These are phyloP conservation scores for Saturnispora mendoncae DNA, from an alignment of 805 yeast genomes.

Conservation along the genomic window DNA sequence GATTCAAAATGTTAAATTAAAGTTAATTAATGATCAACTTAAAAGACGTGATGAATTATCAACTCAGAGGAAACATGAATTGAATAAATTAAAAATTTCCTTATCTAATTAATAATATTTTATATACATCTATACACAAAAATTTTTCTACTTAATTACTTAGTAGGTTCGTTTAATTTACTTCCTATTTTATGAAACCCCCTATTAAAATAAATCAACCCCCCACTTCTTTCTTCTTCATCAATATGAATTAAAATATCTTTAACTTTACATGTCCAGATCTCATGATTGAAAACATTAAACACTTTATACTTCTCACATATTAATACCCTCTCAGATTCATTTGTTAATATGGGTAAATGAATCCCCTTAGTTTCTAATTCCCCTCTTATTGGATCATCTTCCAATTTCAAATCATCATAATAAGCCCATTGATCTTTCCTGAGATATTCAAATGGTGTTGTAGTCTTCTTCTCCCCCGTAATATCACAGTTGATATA, in stretches of 20 bases:
- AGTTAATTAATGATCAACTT: slow-evolving; percentile 16
- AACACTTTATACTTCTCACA: slow-evolving; percentile 49
- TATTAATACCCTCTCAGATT: slow-evolving; percentile 52
- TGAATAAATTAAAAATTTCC: slow-evolving; percentile 1
- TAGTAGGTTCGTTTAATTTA: slow-evolving; percentile 15
- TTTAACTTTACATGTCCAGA: slow-evolving; percentile 76
- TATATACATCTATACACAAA: background rate
- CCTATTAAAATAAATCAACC: slow-evolving; percentile 57
- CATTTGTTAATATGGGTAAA: slow-evolving; percentile 46
- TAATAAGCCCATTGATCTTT: slow-evolving; percentile 32
- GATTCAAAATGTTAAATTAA: slow-evolving; percentile 20
- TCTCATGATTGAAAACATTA: slow-evolving; percentile 74
- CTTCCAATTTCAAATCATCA: slow-evolving; percentile 13
- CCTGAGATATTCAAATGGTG: slow-evolving; percentile 44
- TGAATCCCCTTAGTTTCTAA: slow-evolving; percentile 18
- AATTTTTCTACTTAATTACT: background rate
- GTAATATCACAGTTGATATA: slow-evolving; percentile 34
- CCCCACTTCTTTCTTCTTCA: slow-evolving; percentile 41
- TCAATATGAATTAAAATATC: slow-evolving; percentile 36
- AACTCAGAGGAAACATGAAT: slow-evolving; percentile 18
- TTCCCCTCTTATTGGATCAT: slow-evolving; percentile 13
- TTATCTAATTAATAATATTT: background rate
- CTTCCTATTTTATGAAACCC: slow-evolving; percentile 41
- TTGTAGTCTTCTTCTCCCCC: slow-evolving; percentile 27
- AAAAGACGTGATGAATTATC: slow-evolving; percentile 18